phyloP scores from a whole-genome alignment of 2,329 filamentous ascomycete genomes.

The Fusarium lateritium region DNA sequence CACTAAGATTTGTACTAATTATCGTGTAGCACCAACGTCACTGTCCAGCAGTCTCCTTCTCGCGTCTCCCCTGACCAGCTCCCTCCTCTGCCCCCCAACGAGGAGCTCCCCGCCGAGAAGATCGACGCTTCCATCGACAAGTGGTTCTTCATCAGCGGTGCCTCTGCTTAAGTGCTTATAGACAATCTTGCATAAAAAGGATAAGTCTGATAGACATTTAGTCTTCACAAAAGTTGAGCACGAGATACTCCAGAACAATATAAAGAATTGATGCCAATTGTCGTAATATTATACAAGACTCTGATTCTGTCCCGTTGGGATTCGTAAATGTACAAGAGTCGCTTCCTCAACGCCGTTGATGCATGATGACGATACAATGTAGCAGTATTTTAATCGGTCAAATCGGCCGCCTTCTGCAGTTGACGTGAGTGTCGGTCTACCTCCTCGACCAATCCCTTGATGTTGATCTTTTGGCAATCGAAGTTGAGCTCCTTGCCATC shows the following conservation, averaged over 20 bases:
- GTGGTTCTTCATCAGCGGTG: slow-evolving; percentile 99
- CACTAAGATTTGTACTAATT: slow-evolving; percentile 49
- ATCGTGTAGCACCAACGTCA: slow-evolving; percentile 80
- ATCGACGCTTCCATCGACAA: slow-evolving; percentile 99
- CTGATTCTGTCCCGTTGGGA: slow-evolving; percentile 37
- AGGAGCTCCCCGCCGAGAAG: slow-evolving; percentile 87
- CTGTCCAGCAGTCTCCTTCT: slow-evolving; percentile 80
- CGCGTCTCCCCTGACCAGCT: slow-evolving; percentile 79
- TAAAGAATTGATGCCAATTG: slow-evolving; percentile 43
- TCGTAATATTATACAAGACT: slow-evolving; percentile 48
- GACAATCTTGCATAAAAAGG: slow-evolving; percentile 35
- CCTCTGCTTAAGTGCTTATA: slow-evolving; percentile 75
- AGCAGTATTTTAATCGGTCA: slow-evolving; percentile 64
- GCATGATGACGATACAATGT: slow-evolving; percentile 50
- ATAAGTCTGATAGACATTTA: slow-evolving; percentile 29
- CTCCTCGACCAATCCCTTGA: slow-evolving; percentile 89
- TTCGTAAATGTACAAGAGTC: slow-evolving; percentile 40
- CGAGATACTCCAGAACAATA: slow-evolving; percentile 38
- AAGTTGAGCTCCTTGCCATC: slow-evolving; percentile 93
- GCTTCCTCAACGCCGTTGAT: slow-evolving; percentile 53
- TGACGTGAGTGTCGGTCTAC: slow-evolving; percentile 89
- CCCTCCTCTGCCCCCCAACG: slow-evolving; percentile 81
- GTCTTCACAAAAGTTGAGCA: slow-evolving; percentile 39
- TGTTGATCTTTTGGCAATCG: slow-evolving; percentile 83
- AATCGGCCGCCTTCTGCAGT: slow-evolving; percentile 85